Evolutionary conservation across 2,329 filamentous ascomycete genomes (phyloP).

Genomic region (Arthroderma uncinatum): DNA sequence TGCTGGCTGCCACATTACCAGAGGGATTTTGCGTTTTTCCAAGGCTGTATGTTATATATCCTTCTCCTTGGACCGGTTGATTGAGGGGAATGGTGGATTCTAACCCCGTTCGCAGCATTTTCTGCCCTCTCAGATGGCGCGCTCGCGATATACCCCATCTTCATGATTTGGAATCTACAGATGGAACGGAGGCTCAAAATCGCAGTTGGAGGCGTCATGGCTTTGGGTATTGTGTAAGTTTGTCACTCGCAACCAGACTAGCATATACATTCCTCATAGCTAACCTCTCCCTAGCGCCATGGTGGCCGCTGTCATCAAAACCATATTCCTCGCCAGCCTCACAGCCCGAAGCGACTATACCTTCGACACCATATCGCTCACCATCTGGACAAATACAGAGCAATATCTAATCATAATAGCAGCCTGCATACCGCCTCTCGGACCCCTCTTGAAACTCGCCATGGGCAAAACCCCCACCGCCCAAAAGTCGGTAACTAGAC

Average conservation of each 20-base stretch:
- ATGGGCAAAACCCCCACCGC: conserved; percentile 2
- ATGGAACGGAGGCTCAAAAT: conserved; percentile 9
- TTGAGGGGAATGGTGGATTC: not conserved
- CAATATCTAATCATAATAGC: conserved; percentile 15
- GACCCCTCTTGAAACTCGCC: conserved; percentile 6
- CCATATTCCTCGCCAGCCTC: conserved; percentile 8
- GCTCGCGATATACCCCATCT: conserved; percentile 14
- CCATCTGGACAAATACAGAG: conserved; percentile 9
- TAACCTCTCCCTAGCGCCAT: conserved; percentile 6
- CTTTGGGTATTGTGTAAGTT: conserved; percentile 12
- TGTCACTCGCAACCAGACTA: not conserved
- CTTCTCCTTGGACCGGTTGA: not conserved
- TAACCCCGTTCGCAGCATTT: conserved; percentile 6
- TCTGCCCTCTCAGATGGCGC: conserved; percentile 12
- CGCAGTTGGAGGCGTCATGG: conserved; percentile 7
- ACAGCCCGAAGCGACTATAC: conserved; percentile 9
- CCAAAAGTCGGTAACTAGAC: not conserved
- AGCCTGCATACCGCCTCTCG: conserved; percentile 11
- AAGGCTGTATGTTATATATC: conserved; percentile 7
- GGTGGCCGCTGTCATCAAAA: conserved; percentile 9
- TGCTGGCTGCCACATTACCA: conserved; percentile 11
- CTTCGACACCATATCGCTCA: conserved; percentile 8
- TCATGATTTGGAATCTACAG: conserved; percentile 12
- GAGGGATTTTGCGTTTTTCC: conserved; percentile 11
- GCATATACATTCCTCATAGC: not conserved